These are phyloP conservation scores for Centella asiatica DNA, from an alignment of 129 eudicot species.

Conservation along the genomic window DNA sequence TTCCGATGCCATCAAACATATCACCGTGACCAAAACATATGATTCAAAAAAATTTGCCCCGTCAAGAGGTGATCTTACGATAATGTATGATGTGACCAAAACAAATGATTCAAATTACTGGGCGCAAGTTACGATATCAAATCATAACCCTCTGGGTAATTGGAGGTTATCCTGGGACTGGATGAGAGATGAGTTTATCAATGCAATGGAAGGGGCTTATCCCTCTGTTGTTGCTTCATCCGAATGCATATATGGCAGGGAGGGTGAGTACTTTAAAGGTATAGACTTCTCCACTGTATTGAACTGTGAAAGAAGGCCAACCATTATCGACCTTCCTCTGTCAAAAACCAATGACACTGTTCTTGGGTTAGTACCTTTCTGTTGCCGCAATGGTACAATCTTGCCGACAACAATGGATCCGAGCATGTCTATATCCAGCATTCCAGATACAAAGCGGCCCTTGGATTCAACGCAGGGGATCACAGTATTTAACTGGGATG, in stretches of 20 bases:
- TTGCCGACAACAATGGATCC: conserved; percentile 90
- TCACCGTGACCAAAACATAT: no score
- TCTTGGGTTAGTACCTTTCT: conserved; percentile 62
- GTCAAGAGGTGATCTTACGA: conserved; percentile 83
- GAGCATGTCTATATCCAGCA: conserved; percentile 58
- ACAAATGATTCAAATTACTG: conserved; percentile 62
- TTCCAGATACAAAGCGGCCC: conserved; percentile 68
- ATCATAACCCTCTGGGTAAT: conserved; percentile 78
- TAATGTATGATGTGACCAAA: conserved; percentile 72
- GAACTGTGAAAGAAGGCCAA: conserved; percentile 77
- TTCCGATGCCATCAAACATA: no score
- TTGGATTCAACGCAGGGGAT: conserved; percentile 62
- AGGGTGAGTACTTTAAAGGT: conserved; percentile 39
- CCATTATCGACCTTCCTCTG: conserved; percentile 63
- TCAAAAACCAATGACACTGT: conserved; percentile 62
- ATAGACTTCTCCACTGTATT: conserved; percentile 66
- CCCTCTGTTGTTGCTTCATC: conserved; percentile 63
- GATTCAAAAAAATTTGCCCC: no score
- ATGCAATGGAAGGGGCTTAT: conserved; percentile 64
- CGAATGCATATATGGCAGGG: conserved; percentile 60
- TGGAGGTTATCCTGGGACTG: conserved; percentile 92
- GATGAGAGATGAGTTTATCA: conserved; percentile 94
- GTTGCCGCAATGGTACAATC: conserved; percentile 94
- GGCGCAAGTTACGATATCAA: conserved; percentile 85
- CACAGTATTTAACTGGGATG: conserved; percentile 93